Evolutionary conservation across 306 rosid species (phyloP), one percentile per base, ranked within the genome.

Genomic region (Fragaria vesca): DNA sequence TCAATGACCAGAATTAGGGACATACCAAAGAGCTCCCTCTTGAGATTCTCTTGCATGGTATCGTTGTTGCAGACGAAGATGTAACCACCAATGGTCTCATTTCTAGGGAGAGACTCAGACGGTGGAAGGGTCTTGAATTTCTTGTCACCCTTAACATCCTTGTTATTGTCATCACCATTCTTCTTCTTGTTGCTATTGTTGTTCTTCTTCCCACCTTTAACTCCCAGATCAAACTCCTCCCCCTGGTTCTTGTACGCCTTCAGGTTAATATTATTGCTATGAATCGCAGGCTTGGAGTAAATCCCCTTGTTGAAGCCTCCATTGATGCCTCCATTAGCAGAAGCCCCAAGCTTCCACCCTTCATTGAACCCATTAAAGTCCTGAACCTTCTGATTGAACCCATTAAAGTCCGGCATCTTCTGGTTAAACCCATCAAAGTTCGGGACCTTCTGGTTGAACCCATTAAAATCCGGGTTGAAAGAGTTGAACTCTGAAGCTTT

Each of bases 21-120:
- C 92, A 11, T 42, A 92, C 98, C 98, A 65, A 95, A 95, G 12
- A 95, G 90, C 89, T 95, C 86, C 80, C 97, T 85, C 72, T 84
- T 81, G 86, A 95, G 92, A 67, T 95, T 92, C 85, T 95, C 97
- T 8, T 86, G 92, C 98, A 95, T 95, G 38, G 98, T 95, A 52
- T 95, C 98, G 40, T 95, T 95, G 85, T 92, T 95, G 85, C 98
- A 95, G 81, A 95, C 98, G 30, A 95, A 95, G 68, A 95, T 90
- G 54, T 95, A 95, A 0, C 98, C 98, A 21, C 97, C 98, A 24
- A 92, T 81, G 34, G 84, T 92, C 79, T 94, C 98, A 67, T 92
- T 82, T 72, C 89, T 83, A 0, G 97, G 97, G 1, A 95, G 85
- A 43, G 97, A 86, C 75, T 95, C 97, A 0, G 97, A 83, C 15